Evolutionary conservation across 2,329 filamentous ascomycete genomes (phyloP).

Genomic region (Aspergillus terreus): DNA sequence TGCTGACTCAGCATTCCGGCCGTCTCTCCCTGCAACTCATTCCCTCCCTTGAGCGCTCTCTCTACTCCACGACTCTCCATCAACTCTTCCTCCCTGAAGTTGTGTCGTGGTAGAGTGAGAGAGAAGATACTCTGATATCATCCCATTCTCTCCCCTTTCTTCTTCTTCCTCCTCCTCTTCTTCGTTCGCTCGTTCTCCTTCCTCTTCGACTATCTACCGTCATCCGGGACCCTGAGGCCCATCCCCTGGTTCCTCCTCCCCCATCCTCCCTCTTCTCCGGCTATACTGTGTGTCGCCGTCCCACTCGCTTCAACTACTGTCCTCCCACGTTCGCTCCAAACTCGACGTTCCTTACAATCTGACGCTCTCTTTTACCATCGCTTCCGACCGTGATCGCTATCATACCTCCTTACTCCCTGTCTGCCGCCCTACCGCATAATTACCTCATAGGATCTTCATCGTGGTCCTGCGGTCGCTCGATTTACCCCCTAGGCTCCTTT

Average conservation of each 20-base stretch:
- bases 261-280: constrained; percentile 14
- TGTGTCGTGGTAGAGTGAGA: no score
- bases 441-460: constrained; percentile 1
- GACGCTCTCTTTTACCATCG: constrained; percentile 9
- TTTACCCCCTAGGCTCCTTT: constrained; percentile 10
- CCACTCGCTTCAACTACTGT: constrained; percentile 24
- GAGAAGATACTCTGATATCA: not conserved
- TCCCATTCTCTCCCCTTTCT: constrained; percentile 7
- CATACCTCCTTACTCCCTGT: constrained; percentile 5
- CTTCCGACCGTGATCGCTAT: constrained; percentile 13
- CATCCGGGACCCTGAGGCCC: constrained; percentile 1
- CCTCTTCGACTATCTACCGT: constrained; percentile 3
- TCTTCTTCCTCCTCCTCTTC: constrained; percentile 3
- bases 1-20: constrained; percentile 21
- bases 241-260: constrained; percentile 2
- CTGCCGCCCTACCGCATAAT: constrained; percentile 10
- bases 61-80: not conserved
- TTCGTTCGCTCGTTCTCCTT: constrained; percentile 6
- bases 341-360: constrained; percentile 10
- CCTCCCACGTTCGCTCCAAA: constrained; percentile 8
- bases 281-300: constrained; percentile 33
- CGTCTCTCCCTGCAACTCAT: constrained; percentile 15
- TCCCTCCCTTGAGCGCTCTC: constrained; percentile 12
- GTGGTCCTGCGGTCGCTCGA: constrained; percentile 15
- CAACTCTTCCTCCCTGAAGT: not conserved